Percentiles rank a stretch among this genome's conserved stretches.
Evolutionary conservation across 140 eudicot genomes (phyloP).

Genomic region (Flaveria floridana): DNA sequence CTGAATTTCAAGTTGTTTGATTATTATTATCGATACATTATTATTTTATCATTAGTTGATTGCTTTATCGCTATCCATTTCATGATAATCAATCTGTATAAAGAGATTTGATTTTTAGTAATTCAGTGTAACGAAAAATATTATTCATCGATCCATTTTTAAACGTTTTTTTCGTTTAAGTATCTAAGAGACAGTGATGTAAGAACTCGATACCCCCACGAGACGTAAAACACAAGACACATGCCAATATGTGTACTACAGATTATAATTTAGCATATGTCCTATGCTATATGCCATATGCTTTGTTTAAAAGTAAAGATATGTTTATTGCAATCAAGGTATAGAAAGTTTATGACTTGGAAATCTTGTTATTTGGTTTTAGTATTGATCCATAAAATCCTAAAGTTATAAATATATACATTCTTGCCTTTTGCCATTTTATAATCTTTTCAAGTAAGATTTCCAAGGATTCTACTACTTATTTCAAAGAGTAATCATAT

Average conservation of each 20-base stretch:
- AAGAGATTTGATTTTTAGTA: too few species aligned
- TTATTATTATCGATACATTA: too few species aligned
- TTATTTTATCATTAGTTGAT: not conserved
- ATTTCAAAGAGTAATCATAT: conserved; percentile 20
- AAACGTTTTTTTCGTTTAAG: too few species aligned
- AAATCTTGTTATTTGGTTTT: conserved; percentile 29
- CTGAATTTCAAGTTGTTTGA: conserved; percentile 52
- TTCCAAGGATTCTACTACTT: conserved; percentile 14
- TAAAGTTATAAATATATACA: conserved; percentile 18
- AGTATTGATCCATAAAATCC: conserved; percentile 24
- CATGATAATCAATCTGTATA: not conserved
- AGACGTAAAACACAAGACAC: not conserved
- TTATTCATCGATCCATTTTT: too few species aligned
- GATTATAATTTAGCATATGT: not conserved
- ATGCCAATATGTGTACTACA: not conserved
- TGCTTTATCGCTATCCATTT: not conserved
- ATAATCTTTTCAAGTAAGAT: not conserved
- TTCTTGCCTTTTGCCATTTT: not conserved
- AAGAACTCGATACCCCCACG: not conserved
- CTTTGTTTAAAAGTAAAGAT: conserved; percentile 20
- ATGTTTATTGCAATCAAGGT: conserved; percentile 5
- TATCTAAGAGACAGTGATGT: not conserved
- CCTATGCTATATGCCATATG: not conserved
- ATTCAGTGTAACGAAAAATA: too few species aligned
- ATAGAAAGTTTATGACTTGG: conserved; percentile 12